These are phyloP conservation scores for Kentomonas sorsogonicus DNA, from an alignment of 208 protist species.

Conservation along the genomic window DNA sequence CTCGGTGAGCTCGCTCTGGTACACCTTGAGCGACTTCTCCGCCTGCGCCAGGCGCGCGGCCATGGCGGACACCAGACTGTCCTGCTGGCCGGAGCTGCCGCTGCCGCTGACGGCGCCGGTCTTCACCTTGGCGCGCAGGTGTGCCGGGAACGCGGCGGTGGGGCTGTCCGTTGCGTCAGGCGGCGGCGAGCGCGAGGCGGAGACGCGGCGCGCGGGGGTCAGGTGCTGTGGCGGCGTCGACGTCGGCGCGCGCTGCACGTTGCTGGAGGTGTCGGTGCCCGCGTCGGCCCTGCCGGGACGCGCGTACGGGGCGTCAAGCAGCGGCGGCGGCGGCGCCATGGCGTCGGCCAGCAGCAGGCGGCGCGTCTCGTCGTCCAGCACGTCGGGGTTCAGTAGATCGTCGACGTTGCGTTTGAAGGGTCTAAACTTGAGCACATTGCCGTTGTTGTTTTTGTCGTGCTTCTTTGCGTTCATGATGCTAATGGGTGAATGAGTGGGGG, in stretches of 20 bases:
- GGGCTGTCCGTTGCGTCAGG: neutral
- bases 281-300: too few relatives aligned
- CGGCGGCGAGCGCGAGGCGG: neutral
- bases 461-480: neutral
- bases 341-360: conserved; percentile 59
- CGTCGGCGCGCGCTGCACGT: neutral
- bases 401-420: conserved; percentile 12
- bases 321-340: conserved; percentile 20
- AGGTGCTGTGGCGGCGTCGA: conserved; percentile 4
- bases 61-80: conserved; percentile 67
- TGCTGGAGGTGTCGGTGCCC: neutral
- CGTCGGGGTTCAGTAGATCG: conserved; percentile 60
- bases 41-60: conserved; percentile 55
- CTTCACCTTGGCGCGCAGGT: conserved; percentile 51
- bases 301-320: neutral
- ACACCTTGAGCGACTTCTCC: conserved; percentile 60
- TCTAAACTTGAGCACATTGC: conserved; percentile 43
- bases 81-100: too few relatives aligned
- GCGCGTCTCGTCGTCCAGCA: conserved; percentile 79
- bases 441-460: conserved; percentile 3
- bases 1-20: conserved; percentile 71
- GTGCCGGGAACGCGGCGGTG: conserved; percentile 31
- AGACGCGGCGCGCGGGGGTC: conserved; percentile 6
- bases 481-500: neutral
- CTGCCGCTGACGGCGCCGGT: conserved; percentile 20